Evolutionary conservation across 2,329 filamentous ascomycete genomes (phyloP).

Genomic region (Thyridium curvatum): DNA sequence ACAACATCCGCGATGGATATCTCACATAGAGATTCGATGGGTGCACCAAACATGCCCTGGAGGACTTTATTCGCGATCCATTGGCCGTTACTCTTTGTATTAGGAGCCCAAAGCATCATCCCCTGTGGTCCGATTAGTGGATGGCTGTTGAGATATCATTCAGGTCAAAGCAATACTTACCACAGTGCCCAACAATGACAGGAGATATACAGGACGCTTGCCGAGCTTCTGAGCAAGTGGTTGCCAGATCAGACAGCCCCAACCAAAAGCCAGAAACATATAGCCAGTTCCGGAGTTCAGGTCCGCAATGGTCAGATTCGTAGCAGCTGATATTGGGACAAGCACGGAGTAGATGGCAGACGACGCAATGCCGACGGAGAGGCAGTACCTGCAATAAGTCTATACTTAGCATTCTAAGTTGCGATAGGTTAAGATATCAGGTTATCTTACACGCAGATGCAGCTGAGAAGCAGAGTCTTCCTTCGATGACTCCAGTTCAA

Average conservation of each 20-base stretch:
- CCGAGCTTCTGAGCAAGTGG: slow-evolving; percentile 35
- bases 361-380: slow-evolving; percentile 29
- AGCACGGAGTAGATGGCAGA: slow-evolving; percentile 22
- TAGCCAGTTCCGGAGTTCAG: slow-evolving; percentile 22
- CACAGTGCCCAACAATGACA: slow-evolving; percentile 24
- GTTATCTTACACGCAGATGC: slow-evolving; percentile 17
- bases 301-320: slow-evolving; percentile 15
- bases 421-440: no score
- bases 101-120: not conserved
- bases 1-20: slow-evolving; percentile 33
- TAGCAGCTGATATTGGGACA: slow-evolving; percentile 16
- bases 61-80: slow-evolving; percentile 18
- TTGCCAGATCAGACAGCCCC: slow-evolving; percentile 36
- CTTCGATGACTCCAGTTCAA: slow-evolving; percentile 9
- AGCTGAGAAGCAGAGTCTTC: slow-evolving; percentile 18
- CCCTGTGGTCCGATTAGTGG: not conserved
- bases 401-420: slow-evolving; percentile 1
- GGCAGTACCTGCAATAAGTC: slow-evolving; percentile 21
- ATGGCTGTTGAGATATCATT: no score
- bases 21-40: slow-evolving; percentile 17
- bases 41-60: slow-evolving; percentile 15
- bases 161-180: slow-evolving; percentile 9
- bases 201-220: slow-evolving; percentile 30
- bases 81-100: slow-evolving; percentile 9
- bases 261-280: slow-evolving; percentile 30